These are phyloP conservation scores for Sporothrix inflata DNA, from an alignment of 2,329 filamentous ascomycete genomes.

Conservation along the genomic window DNA sequence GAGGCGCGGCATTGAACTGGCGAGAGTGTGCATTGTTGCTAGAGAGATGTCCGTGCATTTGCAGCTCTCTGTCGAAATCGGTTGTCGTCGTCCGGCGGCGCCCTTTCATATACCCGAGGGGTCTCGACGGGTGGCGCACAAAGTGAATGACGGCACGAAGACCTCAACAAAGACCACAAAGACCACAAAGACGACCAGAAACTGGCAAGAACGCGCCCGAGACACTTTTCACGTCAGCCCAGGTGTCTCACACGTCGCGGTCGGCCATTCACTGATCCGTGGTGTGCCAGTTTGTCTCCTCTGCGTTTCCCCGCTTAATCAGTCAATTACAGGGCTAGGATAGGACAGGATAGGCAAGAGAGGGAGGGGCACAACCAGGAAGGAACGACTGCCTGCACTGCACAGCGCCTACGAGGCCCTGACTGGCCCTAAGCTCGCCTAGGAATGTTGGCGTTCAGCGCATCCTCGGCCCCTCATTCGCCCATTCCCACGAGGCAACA, in stretches of 20 bases:
- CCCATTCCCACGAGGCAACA: no score
- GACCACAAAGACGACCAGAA: neutral
- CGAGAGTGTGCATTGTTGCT: constrained; percentile 15
- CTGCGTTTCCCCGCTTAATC: constrained; percentile 11
- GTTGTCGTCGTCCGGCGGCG: neutral
- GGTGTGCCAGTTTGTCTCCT: neutral
- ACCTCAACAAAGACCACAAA: neutral
- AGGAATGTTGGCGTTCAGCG: neutral
- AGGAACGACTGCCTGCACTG: neutral
- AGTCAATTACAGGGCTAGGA: constrained; percentile 1
- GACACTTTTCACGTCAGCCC: constrained; percentile 14
- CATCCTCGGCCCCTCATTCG: constrained; percentile 10
- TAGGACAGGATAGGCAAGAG: neutral
- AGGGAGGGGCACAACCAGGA: constrained; percentile 8
- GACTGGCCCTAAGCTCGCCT: neutral
- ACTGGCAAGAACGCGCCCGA: neutral
- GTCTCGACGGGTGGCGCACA: neutral
- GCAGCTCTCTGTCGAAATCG: neutral
- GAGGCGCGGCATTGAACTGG: constrained; percentile 30
- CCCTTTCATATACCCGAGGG: neutral
- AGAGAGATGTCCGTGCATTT: neutral
- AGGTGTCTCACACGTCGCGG: neutral
- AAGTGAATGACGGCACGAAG: neutral
- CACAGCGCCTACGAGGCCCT: neutral
- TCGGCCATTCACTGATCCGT: constrained; percentile 17